These are phyloP conservation scores for Tephrocybe rancida DNA, from an alignment of 768 basidiomycete species.

Conservation along the genomic window DNA sequence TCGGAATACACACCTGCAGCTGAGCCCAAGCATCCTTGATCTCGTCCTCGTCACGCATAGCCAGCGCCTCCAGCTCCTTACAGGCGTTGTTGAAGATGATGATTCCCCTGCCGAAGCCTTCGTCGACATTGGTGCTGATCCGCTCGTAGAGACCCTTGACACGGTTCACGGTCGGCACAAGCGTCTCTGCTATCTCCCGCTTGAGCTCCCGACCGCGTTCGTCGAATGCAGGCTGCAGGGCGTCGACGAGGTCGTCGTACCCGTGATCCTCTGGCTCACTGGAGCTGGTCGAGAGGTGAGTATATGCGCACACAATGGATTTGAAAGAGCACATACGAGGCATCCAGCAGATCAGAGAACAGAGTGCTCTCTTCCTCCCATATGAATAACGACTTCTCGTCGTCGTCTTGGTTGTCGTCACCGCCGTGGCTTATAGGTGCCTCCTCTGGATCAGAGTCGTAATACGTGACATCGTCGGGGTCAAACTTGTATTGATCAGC, in stretches of 20 bases:
- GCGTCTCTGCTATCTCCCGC: slow-evolving; percentile 41
- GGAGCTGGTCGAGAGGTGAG: slow-evolving; percentile 19
- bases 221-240: slow-evolving; percentile 44
- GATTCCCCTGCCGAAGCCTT: slow-evolving; percentile 42
- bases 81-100: slow-evolving; percentile 56
- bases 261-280: slow-evolving; percentile 30
- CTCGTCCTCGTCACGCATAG: slow-evolving; percentile 45
- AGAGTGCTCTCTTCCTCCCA: slow-evolving; percentile 60
- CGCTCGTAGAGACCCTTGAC: slow-evolving; percentile 41
- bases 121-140: slow-evolving; percentile 41
- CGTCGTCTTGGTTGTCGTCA: slow-evolving; percentile 25
- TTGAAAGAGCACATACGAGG: slow-evolving; percentile 31
- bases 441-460: slow-evolving; percentile 11
- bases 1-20: slow-evolving; percentile 42
- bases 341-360: slow-evolving; percentile 49
- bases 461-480: slow-evolving; percentile 18
- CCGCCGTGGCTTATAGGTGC: slow-evolving; percentile 12
- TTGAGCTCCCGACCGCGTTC: slow-evolving; percentile 37
- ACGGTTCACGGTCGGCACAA: slow-evolving; percentile 51
- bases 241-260: slow-evolving; percentile 37
- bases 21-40: slow-evolving; percentile 37
- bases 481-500: slow-evolving; percentile 10
- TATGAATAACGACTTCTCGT: slow-evolving; percentile 35
- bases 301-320: slow-evolving; percentile 13
- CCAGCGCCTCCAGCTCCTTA: slow-evolving; percentile 50